A percentile compares a stretch with the other conserved stretches of the same genome.
Evolutionary conservation across 805 yeast genomes (phyloP).

Genomic region (Lipomyces chichibuensis): DNA sequence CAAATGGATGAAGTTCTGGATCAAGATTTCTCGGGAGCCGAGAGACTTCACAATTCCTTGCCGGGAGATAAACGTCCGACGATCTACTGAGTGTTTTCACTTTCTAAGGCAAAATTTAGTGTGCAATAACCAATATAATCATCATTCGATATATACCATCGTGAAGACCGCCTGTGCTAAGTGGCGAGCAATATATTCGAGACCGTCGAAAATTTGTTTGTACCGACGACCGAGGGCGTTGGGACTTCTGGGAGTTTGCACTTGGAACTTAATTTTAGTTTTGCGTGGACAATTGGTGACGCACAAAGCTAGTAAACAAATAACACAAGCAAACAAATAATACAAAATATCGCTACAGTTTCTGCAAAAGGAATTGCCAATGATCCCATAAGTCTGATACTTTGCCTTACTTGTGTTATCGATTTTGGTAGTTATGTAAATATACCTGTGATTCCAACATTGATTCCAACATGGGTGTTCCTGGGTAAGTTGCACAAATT

Average conservation of each 20-base stretch:
- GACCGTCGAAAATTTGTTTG: neutral
- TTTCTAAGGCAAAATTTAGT: conserved; percentile 54
- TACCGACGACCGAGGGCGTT: neutral
- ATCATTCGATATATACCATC: neutral
- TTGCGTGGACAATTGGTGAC: neutral
- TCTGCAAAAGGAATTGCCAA: neutral
- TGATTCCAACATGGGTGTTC: conserved; percentile 8
- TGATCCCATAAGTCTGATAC: neutral
- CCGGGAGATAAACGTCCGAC: conserved; percentile 90
- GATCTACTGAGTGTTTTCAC: conserved; percentile 87
- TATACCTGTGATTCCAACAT: neutral
- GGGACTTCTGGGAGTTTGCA: neutral
- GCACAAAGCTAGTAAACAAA: no score
- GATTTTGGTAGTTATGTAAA: neutral
- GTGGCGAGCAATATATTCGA: neutral
- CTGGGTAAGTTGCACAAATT: conserved; percentile 8
- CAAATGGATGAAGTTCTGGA: conserved; percentile 95
- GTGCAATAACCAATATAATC: neutral
- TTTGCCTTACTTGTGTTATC: neutral
- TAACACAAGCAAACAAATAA: no score
- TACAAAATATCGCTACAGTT: neutral
- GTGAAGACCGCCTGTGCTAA: neutral
- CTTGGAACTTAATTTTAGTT: neutral
- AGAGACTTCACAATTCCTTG: conserved; percentile 83
- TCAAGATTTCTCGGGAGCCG: conserved; percentile 85